Conservation (phyloP, 208 protist species). For the Leptomonas pyrrhocoris region DNA sequence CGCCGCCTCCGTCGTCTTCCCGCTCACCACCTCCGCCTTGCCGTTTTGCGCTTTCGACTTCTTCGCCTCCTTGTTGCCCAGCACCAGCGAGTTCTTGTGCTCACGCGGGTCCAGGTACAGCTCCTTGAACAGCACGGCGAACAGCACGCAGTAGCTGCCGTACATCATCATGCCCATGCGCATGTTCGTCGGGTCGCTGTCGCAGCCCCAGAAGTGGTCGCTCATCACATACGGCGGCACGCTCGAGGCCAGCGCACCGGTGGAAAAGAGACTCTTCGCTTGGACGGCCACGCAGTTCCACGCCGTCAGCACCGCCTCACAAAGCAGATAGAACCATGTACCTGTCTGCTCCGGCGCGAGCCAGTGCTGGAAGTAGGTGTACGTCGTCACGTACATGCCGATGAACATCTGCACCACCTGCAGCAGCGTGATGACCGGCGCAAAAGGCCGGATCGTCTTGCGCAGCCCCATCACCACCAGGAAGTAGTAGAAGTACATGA, state of each 20-base stretch:
- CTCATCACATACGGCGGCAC: slow-evolving; percentile 41
- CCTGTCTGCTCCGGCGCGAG: slow-evolving; percentile 20
- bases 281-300: slow-evolving; percentile 7
- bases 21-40: not conserved
- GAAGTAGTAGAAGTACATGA: slow-evolving; percentile 96
- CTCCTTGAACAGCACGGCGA: slow-evolving; percentile 73
- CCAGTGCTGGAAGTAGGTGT: slow-evolving; percentile 44
- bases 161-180: slow-evolving; percentile 83
- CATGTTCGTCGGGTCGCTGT: slow-evolving; percentile 44
- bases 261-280: slow-evolving; percentile 35
- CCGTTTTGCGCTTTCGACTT: not conserved
- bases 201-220: slow-evolving; percentile 43
- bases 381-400: slow-evolving; percentile 70
- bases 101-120: slow-evolving; percentile 39
- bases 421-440: slow-evolving; percentile 74
- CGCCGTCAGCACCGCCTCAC: slow-evolving; percentile 6
- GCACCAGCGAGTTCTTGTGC: slow-evolving; percentile 31
- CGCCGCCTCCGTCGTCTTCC: not conserved
- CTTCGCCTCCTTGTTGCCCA: slow-evolving; percentile 13
- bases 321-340: slow-evolving; percentile 25
- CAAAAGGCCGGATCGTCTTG: slow-evolving; percentile 61
- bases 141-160: slow-evolving; percentile 87
- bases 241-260: slow-evolving; percentile 37
- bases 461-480: slow-evolving; percentile 57
- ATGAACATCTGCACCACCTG: slow-evolving; percentile 93